phyloP scores from a whole-genome alignment of 371 early-diverging fungal species.

The Mortierella sp. region DNA sequence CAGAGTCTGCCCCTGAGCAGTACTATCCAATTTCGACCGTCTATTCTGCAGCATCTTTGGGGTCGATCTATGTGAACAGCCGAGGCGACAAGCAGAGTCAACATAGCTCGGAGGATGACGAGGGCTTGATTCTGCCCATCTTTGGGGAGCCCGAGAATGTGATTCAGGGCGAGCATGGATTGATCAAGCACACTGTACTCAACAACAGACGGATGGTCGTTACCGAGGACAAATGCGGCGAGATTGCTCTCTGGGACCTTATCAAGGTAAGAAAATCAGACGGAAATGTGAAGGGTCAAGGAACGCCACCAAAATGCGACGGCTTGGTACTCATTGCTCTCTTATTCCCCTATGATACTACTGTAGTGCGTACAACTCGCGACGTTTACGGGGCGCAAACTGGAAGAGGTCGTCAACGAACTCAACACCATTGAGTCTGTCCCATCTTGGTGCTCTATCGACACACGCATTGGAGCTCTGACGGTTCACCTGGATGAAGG shows the following conservation, averaged over 20 bases:
- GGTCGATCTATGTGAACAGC: slow-evolving; percentile 32
- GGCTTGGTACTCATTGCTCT: not conserved
- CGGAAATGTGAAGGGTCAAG: too few relatives aligned
- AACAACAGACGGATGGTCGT: slow-evolving; percentile 90
- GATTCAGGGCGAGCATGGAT: slow-evolving; percentile 72
- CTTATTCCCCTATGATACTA: not conserved
- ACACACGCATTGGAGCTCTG: slow-evolving; percentile 89
- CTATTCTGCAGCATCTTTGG: slow-evolving; percentile 53
- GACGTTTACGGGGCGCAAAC: slow-evolving; percentile 67
- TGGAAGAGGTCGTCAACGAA: slow-evolving; percentile 73
- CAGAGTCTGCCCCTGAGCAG: slow-evolving; percentile 39
- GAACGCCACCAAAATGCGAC: not conserved
- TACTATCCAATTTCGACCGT: slow-evolving; percentile 54
- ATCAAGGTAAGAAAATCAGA: slow-evolving; percentile 63
- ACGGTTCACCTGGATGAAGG: slow-evolving; percentile 89
- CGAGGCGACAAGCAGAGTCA: slow-evolving; percentile 50
- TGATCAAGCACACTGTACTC: slow-evolving; percentile 76
- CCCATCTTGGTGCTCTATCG: slow-evolving; percentile 92
- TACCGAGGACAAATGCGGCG: slow-evolving; percentile 87
- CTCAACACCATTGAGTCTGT: slow-evolving; percentile 84
- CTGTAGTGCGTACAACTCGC: slow-evolving; percentile 69
- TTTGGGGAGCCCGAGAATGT: slow-evolving; percentile 50
- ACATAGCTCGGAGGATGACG: slow-evolving; percentile 55
- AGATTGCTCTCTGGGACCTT: slow-evolving; percentile 93
- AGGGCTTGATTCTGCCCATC: slow-evolving; percentile 50